These are phyloP conservation scores for Lagerstroemia speciosa DNA, from an alignment of 345 rosid genomes.

Conservation along the genomic window DNA sequence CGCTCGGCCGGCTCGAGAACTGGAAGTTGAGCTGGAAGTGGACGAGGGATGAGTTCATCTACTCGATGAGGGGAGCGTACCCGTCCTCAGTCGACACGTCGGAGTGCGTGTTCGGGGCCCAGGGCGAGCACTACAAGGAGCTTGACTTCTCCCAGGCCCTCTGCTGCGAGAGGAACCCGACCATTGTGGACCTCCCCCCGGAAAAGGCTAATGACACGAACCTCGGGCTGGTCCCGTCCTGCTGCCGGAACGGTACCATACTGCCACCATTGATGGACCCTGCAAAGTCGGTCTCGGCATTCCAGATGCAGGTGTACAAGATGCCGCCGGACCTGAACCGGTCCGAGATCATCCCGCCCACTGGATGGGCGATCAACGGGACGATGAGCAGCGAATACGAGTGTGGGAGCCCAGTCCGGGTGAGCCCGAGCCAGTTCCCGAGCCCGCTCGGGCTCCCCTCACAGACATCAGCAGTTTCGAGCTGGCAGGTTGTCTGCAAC, in stretches of 20 bases:
- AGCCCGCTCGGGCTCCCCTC: conserved; percentile 35
- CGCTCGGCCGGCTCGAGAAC: conserved; percentile 43
- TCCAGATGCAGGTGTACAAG: conserved; percentile 41
- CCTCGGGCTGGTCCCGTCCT: conserved; percentile 33
- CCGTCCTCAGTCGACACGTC: conserved; percentile 20
- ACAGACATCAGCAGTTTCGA: conserved; percentile 23
- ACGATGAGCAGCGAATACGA: conserved; percentile 25
- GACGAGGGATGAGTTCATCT: conserved; percentile 43
- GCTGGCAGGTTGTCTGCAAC: conserved; percentile 58
- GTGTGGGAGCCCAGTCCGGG: conserved; percentile 37
- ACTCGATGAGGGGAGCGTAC: conserved; percentile 40
- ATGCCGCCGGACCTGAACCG: conserved; percentile 44
- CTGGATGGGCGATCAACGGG: conserved; percentile 40
- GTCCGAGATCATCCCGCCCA: conserved; percentile 32
- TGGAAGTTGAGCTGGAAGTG: conserved; percentile 68
- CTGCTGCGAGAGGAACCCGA: conserved; percentile 36
- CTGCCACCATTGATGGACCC: conserved; percentile 32
- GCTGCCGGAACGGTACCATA: conserved; percentile 45
- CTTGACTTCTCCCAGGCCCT: conserved; percentile 36
- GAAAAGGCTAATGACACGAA: conserved; percentile 26
- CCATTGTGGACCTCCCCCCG: conserved; percentile 34
- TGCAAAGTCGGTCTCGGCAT: conserved; percentile 24
- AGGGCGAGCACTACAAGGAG: conserved; percentile 19
- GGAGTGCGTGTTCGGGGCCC: conserved; percentile 37
- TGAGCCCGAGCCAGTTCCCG: conserved; percentile 28